These are phyloP conservation scores for Tuber calosporum DNA, from an alignment of 495 filamentous ascomycete species.

Conservation along the genomic window DNA sequence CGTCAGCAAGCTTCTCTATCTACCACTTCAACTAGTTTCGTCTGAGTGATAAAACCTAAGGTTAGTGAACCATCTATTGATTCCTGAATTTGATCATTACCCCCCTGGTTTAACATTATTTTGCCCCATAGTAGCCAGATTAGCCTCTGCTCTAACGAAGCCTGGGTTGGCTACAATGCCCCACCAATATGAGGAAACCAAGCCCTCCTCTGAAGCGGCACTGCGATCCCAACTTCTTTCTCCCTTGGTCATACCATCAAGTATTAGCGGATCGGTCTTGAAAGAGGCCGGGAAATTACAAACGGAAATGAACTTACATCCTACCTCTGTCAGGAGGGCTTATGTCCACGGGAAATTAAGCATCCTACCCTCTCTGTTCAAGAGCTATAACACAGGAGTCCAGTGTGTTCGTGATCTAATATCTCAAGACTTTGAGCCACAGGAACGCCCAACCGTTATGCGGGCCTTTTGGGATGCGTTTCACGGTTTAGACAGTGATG, in stretches of 20 bases:
- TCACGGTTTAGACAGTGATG: conserved; percentile 8
- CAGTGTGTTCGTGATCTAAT: conserved; percentile 10
- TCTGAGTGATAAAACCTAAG: neutral
- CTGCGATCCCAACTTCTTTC: neutral
- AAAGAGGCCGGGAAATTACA: neutral
- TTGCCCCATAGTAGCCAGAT: neutral
- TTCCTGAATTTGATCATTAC: neutral
- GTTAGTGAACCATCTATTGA: neutral
- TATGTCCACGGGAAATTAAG: conserved; percentile 26
- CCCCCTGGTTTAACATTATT: neutral
- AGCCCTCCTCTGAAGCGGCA: neutral
- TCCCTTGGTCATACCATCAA: neutral
- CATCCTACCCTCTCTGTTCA: conserved; percentile 6
- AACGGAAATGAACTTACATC: neutral
- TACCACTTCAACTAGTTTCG: neutral
- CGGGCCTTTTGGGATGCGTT: conserved; percentile 26
- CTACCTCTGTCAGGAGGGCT: conserved; percentile 3
- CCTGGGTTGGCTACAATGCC: neutral
- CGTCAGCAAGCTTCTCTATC: neutral
- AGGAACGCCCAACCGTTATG: conserved; percentile 18
- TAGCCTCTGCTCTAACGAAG: neutral
- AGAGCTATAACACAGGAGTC: conserved; percentile 21
- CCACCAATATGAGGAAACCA: neutral
- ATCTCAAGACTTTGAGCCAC: conserved; percentile 19
- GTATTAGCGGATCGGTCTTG: neutral